Percentiles rank a stretch among this genome's conserved stretches.
These are phyloP conservation scores for Fusarium sulawesiense DNA, from an alignment of 2,329 filamentous ascomycete species.

Conservation along the genomic window DNA sequence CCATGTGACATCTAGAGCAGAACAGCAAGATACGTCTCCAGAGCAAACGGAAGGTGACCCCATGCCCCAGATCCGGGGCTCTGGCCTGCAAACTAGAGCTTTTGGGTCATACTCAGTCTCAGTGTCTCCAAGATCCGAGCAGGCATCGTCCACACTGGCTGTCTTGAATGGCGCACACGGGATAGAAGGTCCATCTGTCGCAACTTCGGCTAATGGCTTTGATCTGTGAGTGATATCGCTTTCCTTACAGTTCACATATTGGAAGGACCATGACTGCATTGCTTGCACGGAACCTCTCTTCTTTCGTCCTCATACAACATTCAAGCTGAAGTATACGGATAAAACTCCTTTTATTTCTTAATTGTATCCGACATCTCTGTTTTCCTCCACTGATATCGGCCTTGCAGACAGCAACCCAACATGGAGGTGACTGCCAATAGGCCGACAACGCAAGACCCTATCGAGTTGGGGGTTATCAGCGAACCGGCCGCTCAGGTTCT, in stretches of 20 bases:
- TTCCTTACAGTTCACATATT: not conserved
- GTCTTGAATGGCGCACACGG: not conserved
- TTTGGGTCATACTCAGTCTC: not conserved
- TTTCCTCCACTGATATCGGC: not conserved
- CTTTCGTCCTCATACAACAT: not conserved
- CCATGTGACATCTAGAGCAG: not conserved
- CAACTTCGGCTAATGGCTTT: rapidly evolving
- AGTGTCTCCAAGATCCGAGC: not conserved
- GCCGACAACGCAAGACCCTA: not conserved
- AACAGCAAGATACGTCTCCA: not conserved
- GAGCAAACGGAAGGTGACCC: not conserved
- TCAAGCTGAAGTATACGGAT: not conserved
- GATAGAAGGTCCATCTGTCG: not conserved
- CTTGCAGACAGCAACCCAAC: not conserved
- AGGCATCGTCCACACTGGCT: not conserved
- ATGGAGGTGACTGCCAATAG: not conserved
- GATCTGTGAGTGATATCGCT: not conserved
- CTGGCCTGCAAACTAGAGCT: not conserved
- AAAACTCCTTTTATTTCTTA: not conserved
- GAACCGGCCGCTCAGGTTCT: not conserved
- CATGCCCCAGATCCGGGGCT: rapidly evolving
- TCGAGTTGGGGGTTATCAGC: not conserved
- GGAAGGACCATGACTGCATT: not conserved
- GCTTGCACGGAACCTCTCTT: not conserved
- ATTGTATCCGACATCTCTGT: not conserved